Conservation (phyloP, 495 filamentous ascomycete species). For the Platismatia glauca region DNA sequence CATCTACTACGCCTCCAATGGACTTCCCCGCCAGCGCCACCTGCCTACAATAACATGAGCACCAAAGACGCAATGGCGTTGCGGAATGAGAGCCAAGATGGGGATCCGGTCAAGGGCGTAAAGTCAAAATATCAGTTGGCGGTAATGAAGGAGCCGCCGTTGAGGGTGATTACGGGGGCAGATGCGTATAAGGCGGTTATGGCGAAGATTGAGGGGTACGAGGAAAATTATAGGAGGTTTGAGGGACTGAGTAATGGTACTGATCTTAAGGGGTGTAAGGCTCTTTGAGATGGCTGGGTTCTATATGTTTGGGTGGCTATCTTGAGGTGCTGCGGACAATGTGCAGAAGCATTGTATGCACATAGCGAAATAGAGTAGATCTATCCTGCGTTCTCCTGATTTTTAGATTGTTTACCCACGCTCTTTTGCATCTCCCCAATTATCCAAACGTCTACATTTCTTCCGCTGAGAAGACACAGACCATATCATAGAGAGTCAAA, state of each 20-base stretch:
- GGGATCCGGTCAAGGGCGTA: conserved; percentile 37
- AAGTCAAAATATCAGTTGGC: conserved; percentile 41
- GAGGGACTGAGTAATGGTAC: background rate
- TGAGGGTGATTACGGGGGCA: conserved; percentile 35
- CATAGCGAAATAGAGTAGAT: background rate
- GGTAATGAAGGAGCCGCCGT: conserved; percentile 37
- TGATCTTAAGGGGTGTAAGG: background rate
- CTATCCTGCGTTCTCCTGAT: background rate
- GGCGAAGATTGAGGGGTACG: background rate
- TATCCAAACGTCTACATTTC: too few species aligned
- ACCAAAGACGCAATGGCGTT: conserved; percentile 30
- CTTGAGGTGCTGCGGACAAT: background rate
- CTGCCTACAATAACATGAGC: conserved; percentile 38
- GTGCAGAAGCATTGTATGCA: background rate
- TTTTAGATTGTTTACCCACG: background rate
- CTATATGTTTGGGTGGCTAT: background rate
- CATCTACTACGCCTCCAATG: conserved; percentile 36
- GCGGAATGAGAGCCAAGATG: conserved; percentile 33
- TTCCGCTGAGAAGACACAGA: too few species aligned
- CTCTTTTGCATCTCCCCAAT: background rate
- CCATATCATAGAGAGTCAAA: background rate
- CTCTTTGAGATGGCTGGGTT: background rate
- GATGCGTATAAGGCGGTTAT: conserved; percentile 30
- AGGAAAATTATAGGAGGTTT: background rate
- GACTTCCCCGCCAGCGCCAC: conserved; percentile 27